A percentile compares a stretch with the other conserved stretches of the same genome.
Conservation (phyloP, 2,329 filamentous ascomycete genomes). For the Colletotrichum eleusines region DNA sequence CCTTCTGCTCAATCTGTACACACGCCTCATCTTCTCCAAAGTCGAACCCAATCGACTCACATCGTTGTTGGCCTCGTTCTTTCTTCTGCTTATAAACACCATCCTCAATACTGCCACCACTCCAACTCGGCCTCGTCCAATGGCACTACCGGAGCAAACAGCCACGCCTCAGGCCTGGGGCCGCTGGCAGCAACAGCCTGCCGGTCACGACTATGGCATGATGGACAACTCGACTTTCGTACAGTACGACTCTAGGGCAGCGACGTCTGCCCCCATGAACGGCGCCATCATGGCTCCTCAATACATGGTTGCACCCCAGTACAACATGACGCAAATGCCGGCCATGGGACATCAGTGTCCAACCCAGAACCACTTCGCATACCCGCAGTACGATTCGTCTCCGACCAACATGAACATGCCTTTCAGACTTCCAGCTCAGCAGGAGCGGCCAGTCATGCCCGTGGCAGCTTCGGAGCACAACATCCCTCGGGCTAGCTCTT, state of each 20-base stretch:
- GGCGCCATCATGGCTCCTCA: constrained; percentile 59
- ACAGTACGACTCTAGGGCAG: constrained; percentile 61
- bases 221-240: constrained; percentile 62
- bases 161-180: constrained; percentile 63
- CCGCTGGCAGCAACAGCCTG: constrained; percentile 64
- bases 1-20: constrained; percentile 13
- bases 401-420: constrained; percentile 50
- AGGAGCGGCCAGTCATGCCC: constrained; percentile 47
- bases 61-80: neutral
- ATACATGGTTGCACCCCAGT: constrained; percentile 61
- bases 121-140: constrained; percentile 36
- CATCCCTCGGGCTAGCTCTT: constrained; percentile 36
- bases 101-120: neutral
- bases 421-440: constrained; percentile 47
- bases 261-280: constrained; percentile 54
- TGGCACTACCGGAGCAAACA: constrained; percentile 63
- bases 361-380: constrained; percentile 58
- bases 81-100: neutral
- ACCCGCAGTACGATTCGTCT: constrained; percentile 56
- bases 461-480: constrained; percentile 29
- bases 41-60: neutral
- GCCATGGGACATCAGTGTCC: constrained; percentile 58
- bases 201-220: constrained; percentile 57
- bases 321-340: constrained; percentile 58
- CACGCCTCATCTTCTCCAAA: constrained; percentile 16